Percentiles rank a stretch among this genome's conserved stretches.
These are phyloP conservation scores for Monascus purpureus DNA, from an alignment of 495 filamentous ascomycete genomes.

Conservation along the genomic window DNA sequence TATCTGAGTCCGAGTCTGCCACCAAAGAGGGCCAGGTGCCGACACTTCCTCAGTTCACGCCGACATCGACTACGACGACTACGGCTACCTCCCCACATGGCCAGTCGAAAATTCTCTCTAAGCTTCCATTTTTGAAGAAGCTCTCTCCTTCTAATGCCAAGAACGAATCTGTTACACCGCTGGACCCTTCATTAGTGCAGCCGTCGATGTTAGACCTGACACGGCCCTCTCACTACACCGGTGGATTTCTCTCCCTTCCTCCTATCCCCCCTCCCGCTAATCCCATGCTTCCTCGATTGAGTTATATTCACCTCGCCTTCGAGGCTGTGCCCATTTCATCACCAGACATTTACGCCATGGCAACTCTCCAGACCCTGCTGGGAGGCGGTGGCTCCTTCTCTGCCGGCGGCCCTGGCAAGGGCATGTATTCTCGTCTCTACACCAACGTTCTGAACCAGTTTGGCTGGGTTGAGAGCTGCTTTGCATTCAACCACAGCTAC, in stretches of 20 bases:
- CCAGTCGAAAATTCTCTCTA: constrained; percentile 51
- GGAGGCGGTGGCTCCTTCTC: constrained; percentile 94
- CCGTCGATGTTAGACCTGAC: constrained; percentile 40
- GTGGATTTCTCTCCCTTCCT: constrained; percentile 78
- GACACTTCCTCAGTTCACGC: constrained; percentile 26
- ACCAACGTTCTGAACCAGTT: constrained; percentile 96
- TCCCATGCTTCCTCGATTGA: constrained; percentile 66
- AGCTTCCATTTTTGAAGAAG: constrained; percentile 88
- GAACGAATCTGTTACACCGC: constrained; percentile 39
- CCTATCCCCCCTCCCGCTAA: constrained; percentile 62
- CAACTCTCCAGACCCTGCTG: constrained; percentile 90
- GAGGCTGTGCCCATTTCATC: constrained; percentile 86
- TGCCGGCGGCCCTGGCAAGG: constrained; percentile 95
- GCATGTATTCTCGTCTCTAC: constrained; percentile 96
- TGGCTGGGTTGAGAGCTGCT: constrained; percentile 88
- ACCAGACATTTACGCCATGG: constrained; percentile 88
- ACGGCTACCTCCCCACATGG: constrained; percentile 25
- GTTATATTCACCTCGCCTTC: constrained; percentile 88
- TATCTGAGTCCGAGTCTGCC: constrained; percentile 33
- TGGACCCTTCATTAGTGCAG: constrained; percentile 28
- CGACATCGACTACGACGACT: constrained; percentile 25
- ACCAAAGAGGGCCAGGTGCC: constrained; percentile 24
- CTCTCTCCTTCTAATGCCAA: constrained; percentile 56
- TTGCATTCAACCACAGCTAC: constrained; percentile 95
- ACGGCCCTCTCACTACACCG: constrained; percentile 74